Conservation (phyloP, 352 stramenopile genomes). For the Thalassiosira mediterranea region DNA sequence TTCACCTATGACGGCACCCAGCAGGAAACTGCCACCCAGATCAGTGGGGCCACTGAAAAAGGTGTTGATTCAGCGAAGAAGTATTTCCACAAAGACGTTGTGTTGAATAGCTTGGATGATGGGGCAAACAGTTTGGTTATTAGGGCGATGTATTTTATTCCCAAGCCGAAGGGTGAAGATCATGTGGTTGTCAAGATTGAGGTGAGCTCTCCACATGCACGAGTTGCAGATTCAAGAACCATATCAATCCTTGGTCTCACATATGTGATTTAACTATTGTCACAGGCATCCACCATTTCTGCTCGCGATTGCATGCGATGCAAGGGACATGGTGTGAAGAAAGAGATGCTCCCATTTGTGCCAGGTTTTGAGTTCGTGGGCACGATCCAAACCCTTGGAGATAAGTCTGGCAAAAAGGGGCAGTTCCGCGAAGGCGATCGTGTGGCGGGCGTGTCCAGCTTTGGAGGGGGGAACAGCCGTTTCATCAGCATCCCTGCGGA, state of each 20-base stretch:
- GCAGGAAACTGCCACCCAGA: no score
- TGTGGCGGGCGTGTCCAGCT: slow-evolving; percentile 33
- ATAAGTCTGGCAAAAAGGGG: slow-evolving; percentile 19
- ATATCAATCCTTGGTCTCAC: no score
- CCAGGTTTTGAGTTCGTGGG: slow-evolving; percentile 66
- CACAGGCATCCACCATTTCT: slow-evolving; percentile 56
- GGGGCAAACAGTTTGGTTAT: slow-evolving; percentile 35
- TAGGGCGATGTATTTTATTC: slow-evolving; percentile 51
- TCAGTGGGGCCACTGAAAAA: neutral
- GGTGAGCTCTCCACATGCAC: slow-evolving; percentile 47
- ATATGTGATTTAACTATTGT: no score
- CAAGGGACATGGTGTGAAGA: slow-evolving; percentile 25
- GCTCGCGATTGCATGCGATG: slow-evolving; percentile 48
- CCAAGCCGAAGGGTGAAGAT: slow-evolving; percentile 29
- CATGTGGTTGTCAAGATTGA: slow-evolving; percentile 74
- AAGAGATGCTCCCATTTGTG: slow-evolving; percentile 23
- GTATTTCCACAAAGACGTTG: slow-evolving; percentile 44
- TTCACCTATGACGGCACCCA: no score
- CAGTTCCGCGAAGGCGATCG: slow-evolving; percentile 31
- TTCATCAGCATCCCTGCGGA: slow-evolving; percentile 46
- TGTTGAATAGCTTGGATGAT: slow-evolving; percentile 27
- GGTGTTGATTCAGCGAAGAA: slow-evolving; percentile 1
- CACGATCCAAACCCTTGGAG: slow-evolving; percentile 47
- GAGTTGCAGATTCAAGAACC: no score
- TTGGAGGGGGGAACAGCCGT: slow-evolving; percentile 53